Evolutionary conservation across 768 basidiomycete species (phyloP).

Genomic region (Boletus sensibilis): DNA sequence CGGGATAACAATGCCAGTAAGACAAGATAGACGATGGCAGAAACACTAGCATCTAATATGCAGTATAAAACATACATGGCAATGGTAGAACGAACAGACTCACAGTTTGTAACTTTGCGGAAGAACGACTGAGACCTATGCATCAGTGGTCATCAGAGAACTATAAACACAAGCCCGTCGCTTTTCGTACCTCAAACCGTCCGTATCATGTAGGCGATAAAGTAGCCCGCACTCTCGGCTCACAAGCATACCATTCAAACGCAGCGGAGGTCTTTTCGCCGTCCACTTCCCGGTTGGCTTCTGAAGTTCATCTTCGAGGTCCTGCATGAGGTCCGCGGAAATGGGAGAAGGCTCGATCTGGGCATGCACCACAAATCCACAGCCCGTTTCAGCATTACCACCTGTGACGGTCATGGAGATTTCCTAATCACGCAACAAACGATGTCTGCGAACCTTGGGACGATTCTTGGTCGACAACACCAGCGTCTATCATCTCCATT

Average conservation of each 20-base stretch:
- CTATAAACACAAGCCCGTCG: neutral
- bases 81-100: slow-evolving; percentile 15
- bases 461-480: slow-evolving; percentile 56
- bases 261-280: slow-evolving; percentile 51
- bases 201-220: slow-evolving; percentile 60
- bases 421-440: neutral
- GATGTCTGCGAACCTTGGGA: slow-evolving; percentile 27
- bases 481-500: slow-evolving; percentile 63
- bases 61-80: slow-evolving; percentile 4
- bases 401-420: slow-evolving; percentile 35
- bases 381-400: slow-evolving; percentile 46
- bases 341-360: slow-evolving; percentile 59
- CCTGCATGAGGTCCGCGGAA: slow-evolving; percentile 56
- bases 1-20: slow-evolving; percentile 68
- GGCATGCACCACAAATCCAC: slow-evolving; percentile 64
- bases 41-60: slow-evolving; percentile 65
- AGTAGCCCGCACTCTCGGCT: slow-evolving; percentile 82
- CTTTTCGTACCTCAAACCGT: slow-evolving; percentile 61
- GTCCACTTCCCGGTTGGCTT: slow-evolving; percentile 73
- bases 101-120: slow-evolving; percentile 69
- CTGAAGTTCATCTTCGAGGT: slow-evolving; percentile 72
- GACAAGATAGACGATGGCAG: slow-evolving; percentile 62
- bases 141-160: neutral
- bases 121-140: slow-evolving; percentile 62
- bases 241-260: slow-evolving; percentile 62